Evolutionary conservation across 2,329 filamentous ascomycete species (phyloP).

Genomic region (Monosporascus sp.): DNA sequence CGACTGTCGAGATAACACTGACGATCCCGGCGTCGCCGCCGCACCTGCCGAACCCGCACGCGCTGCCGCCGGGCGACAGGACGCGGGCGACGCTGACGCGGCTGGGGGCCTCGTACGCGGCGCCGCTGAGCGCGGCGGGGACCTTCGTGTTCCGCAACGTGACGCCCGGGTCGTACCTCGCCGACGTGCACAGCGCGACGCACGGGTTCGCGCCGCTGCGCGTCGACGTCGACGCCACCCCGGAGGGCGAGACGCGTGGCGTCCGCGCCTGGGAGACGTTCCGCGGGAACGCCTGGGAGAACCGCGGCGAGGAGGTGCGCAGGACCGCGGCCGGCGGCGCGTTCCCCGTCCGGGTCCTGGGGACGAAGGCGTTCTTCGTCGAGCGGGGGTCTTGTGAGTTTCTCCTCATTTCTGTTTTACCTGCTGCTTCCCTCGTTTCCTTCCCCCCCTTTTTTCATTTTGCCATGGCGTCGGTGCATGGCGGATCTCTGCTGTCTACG

Average conservation of each 20-base stretch:
- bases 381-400: conserved; percentile 70
- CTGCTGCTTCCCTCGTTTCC: neutral
- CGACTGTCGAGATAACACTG: conserved; percentile 38
- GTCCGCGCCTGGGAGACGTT: conserved; percentile 78
- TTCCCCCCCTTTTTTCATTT: neutral
- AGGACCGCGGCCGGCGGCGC: conserved; percentile 30
- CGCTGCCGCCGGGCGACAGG: conserved; percentile 50
- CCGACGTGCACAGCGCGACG: conserved; percentile 71
- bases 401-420: neutral
- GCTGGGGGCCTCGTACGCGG: conserved; percentile 36
- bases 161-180: conserved; percentile 69
- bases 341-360: conserved; percentile 59
- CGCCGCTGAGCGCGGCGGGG: conserved; percentile 63
- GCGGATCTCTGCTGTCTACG: neutral
- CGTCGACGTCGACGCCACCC: conserved; percentile 57
- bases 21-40: conserved; percentile 33
- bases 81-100: conserved; percentile 59
- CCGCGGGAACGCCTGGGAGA: conserved; percentile 83
- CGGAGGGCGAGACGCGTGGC: conserved; percentile 24
- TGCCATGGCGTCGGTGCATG: neutral
- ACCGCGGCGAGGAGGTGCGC: conserved; percentile 65
- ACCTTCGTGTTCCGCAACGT: conserved; percentile 74
- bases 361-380: conserved; percentile 69
- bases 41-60: conserved; percentile 41
- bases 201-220: conserved; percentile 74